Conservation (phyloP, 495 filamentous ascomycete species). For the Amorphotheca resinae region DNA sequence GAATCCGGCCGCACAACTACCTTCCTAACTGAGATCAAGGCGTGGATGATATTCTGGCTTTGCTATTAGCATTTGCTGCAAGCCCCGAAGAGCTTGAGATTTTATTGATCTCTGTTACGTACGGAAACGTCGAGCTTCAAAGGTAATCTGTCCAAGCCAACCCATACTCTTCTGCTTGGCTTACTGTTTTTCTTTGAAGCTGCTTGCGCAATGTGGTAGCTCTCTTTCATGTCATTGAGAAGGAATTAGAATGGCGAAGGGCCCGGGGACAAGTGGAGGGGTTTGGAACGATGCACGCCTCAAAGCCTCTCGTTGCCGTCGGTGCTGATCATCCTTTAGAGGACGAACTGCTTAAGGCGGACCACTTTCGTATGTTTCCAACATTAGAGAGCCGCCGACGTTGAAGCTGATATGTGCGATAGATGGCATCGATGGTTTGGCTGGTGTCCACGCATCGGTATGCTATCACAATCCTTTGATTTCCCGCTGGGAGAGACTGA, state of each 20-base stretch:
- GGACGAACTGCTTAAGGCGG: constrained; percentile 69
- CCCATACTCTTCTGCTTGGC: background rate
- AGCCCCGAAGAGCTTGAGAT: constrained; percentile 79
- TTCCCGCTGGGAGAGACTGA: constrained; percentile 2
- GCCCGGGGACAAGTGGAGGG: constrained; percentile 48
- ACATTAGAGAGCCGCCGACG: background rate
- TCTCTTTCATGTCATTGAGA: constrained; percentile 85
- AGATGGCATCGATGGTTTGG: constrained; percentile 88
- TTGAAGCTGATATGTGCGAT: constrained; percentile 3
- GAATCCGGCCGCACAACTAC: background rate
- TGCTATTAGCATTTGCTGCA: constrained; percentile 71
- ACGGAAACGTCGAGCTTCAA: constrained; percentile 80
- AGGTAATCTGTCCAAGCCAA: constrained; percentile 31
- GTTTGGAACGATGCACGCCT: constrained; percentile 53
- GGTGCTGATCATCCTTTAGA: constrained; percentile 78
- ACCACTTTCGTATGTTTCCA: constrained; percentile 70
- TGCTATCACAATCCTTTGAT: background rate
- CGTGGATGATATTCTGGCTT: constrained; percentile 81
- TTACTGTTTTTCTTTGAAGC: constrained; percentile 29
- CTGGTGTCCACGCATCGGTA: constrained; percentile 76
- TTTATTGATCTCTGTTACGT: constrained; percentile 79
- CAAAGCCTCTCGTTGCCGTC: constrained; percentile 72
- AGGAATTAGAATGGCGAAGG: constrained; percentile 75
- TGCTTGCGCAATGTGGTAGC: constrained; percentile 84
- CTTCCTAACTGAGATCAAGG: constrained; percentile 33